Evolutionary conservation across 495 filamentous ascomycete genomes (phyloP).

Genomic region (Aspergillus heteromorphus): DNA sequence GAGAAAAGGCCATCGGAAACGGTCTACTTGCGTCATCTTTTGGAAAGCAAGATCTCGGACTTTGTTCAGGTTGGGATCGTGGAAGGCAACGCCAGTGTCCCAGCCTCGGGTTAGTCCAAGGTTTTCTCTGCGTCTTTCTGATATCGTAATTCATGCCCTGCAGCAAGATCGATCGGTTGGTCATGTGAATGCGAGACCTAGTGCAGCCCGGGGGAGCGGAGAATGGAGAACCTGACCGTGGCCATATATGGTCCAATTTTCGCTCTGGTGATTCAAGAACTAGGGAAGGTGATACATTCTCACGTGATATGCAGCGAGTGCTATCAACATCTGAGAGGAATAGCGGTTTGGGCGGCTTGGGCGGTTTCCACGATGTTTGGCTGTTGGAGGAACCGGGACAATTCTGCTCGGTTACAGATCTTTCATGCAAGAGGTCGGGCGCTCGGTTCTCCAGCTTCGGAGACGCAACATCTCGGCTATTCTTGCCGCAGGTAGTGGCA

Average conservation of each 20-base stretch:
- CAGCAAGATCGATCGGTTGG: background rate
- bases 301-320: background rate
- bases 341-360: conserved; percentile 8
- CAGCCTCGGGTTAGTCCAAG: background rate
- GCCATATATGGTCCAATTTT: background rate
- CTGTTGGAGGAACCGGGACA: background rate
- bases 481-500: background rate
- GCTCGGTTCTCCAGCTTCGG: background rate
- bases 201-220: background rate
- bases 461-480: conserved; percentile 9
- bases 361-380: conserved; percentile 3
- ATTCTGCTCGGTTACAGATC: background rate
- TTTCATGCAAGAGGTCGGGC: background rate
- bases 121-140: background rate
- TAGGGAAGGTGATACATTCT: conserved; percentile 2
- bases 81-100: conserved; percentile 2
- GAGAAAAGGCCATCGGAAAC: conserved; percentile 12
- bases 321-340: conserved; percentile 7
- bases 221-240: background rate
- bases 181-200: background rate
- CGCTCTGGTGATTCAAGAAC: background rate
- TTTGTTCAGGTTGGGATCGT: conserved; percentile 2
- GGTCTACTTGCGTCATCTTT: conserved; percentile 7
- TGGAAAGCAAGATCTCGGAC: background rate
- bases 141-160: background rate